Evolutionary conservation across 2,329 filamentous ascomycete genomes (phyloP), one percentile per base, ranked within the genome.

Genomic region (Fusarium incarnatum): DNA sequence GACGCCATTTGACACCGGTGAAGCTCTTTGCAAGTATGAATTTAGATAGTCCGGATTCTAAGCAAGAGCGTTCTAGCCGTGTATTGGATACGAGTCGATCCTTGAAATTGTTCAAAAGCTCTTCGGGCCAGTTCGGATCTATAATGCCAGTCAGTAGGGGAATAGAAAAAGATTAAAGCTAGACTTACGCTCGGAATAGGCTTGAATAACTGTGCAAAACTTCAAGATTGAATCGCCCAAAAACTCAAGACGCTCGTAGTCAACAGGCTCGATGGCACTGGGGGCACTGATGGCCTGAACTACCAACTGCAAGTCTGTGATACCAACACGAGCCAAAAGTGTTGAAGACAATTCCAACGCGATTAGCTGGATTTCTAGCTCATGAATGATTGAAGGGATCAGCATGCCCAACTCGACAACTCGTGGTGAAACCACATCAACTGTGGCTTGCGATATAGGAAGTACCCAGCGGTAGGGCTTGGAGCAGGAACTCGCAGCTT

Each of bases 231-330:
- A 89, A 74, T 98, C 95, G 0, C 96, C 96, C 0, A 98, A 81
- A 71, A 97, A 97, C 77, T 98, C 96, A 0, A 97, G 82, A 5
- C 92, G 85, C 73, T 98, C 92, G 76, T 98, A 98, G 69, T 97
- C 87, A 0, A 84, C 85, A 2, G 81, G 77, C 49, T 90, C 88
- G 4, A 79, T 76, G 0, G 92, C 89, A 3, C 83, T 84, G 0
- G 90, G 87, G 1, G 92, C 83, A 53, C 87, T 92, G 52, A 97
- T 90, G 2, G 94, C 94, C 12, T 88, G 89, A 2, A 89, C 77
- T 0, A 97, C 76, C 34, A 91, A 81, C 1, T 81, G 79, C 5
- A 88, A 68, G 67, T 91, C 79, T 0, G 78, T 77, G 37, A 95
- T 86, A 0, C 77, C 75, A 2, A 94, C 55, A 1, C 68, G 61